A percentile compares a stretch with the other conserved stretches of the same genome.
Conservation (phyloP, 805 yeast genomes). For the Jamesozyma spencerorum region DNA sequence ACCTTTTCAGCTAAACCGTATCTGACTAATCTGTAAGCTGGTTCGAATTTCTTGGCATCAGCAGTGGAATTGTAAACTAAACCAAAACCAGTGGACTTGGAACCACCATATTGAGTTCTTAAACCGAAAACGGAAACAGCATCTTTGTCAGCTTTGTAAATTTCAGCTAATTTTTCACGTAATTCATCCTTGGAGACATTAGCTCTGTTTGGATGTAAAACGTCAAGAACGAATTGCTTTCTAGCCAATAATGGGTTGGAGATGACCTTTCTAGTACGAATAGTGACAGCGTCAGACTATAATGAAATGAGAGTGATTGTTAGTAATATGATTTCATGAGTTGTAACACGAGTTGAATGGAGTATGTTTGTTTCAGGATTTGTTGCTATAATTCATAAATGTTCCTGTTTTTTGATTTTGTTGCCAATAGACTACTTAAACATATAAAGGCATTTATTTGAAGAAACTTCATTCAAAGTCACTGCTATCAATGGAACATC, state of each 20-base stretch:
- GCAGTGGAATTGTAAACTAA: slow-evolving; percentile 96
- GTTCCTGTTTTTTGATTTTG: no score
- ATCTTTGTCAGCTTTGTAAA: slow-evolving; percentile 87
- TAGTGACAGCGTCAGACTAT: slow-evolving; percentile 98
- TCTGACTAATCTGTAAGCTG: slow-evolving; percentile 98
- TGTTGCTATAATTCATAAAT: no score
- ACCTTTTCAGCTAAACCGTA: slow-evolving; percentile 94
- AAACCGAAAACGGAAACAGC: slow-evolving; percentile 96
- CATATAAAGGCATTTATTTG: no score
- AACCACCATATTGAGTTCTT: slow-evolving; percentile 99
- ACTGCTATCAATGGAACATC: no score
- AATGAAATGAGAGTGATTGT: slow-evolving; percentile 8
- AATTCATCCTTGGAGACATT: slow-evolving; percentile 99
- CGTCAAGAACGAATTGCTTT: slow-evolving; percentile 99
- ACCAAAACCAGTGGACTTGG: slow-evolving; percentile 98
- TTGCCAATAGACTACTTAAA: no score
- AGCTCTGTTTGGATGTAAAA: slow-evolving; percentile 98
- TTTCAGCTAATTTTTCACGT: slow-evolving; percentile 84
- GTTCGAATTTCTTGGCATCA: slow-evolving; percentile 97
- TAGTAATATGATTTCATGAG: slow-evolving; percentile 7
- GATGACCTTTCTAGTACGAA: slow-evolving; percentile 98
- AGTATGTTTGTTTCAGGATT: not conserved
- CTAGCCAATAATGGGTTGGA: slow-evolving; percentile 98
- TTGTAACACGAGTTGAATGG: not conserved
- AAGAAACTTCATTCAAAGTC: no score